These are phyloP conservation scores for Phellopilus nigrolimitatus DNA, from an alignment of 1,284 basidiomycete species.

Conservation along the genomic window DNA sequence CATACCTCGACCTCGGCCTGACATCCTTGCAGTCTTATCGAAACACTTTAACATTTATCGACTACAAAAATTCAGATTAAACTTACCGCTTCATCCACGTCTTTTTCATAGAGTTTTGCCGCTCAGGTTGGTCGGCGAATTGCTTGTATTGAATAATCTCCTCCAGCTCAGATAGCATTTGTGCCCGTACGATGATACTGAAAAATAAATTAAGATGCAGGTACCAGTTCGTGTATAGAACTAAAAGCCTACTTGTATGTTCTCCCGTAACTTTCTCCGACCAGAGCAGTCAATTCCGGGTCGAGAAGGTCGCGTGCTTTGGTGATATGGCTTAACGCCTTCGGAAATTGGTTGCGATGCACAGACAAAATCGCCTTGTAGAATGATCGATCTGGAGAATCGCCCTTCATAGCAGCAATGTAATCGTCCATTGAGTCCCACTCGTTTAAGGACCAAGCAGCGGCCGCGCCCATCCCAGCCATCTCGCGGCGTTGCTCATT, in stretches of 20 bases:
- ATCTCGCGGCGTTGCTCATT: slow-evolving; percentile 88
- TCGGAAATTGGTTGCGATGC: slow-evolving; percentile 93
- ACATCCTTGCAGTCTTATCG: slow-evolving; percentile 82
- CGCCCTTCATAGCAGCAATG: slow-evolving; percentile 89
- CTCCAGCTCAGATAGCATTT: slow-evolving; percentile 98
- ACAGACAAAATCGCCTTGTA: slow-evolving; percentile 95
- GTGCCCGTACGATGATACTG: slow-evolving; percentile 94
- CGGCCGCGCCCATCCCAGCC: slow-evolving; percentile 94
- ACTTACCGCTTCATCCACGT: slow-evolving; percentile 92
- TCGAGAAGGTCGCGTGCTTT: slow-evolving; percentile 94
- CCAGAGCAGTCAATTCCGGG: slow-evolving; percentile 87
- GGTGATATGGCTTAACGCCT: slow-evolving; percentile 87
- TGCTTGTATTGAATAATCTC: slow-evolving; percentile 98
- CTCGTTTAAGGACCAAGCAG: slow-evolving; percentile 94
- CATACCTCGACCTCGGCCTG: slow-evolving; percentile 99
- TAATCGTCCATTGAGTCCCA: slow-evolving; percentile 99
- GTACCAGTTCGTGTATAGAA: slow-evolving; percentile 5
- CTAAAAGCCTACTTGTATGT: slow-evolving; percentile 79
- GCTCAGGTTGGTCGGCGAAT: slow-evolving; percentile 88
- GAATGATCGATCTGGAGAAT: slow-evolving; percentile 94
- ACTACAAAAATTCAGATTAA: slow-evolving; percentile 1
- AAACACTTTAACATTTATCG: slow-evolving; percentile 15
- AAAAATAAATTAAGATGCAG: slow-evolving; percentile 18
- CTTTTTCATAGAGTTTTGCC: slow-evolving; percentile 80
- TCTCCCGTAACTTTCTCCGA: slow-evolving; percentile 94